Evolutionary conservation across 164 flowering plant species (phyloP).

Genomic region (Aristolochia fimbriata): DNA sequence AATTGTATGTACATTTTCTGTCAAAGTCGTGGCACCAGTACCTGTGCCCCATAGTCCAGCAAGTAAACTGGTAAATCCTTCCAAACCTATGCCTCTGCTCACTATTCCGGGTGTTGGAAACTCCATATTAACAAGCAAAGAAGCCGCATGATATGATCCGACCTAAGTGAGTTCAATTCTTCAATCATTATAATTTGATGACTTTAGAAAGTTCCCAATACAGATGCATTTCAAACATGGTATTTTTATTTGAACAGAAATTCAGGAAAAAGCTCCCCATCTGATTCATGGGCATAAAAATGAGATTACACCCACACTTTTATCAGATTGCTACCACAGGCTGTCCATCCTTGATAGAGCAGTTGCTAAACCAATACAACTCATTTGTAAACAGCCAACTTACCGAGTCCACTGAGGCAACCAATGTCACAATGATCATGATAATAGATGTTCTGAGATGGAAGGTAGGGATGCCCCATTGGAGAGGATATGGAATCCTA

Average conservation of each 20-base stretch:
- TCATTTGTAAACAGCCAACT: slow-evolving; percentile 15
- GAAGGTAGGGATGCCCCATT: slow-evolving; percentile 88
- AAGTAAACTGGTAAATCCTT: slow-evolving; percentile 78
- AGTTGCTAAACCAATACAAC: too few relatives aligned
- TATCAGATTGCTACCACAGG: too few relatives aligned
- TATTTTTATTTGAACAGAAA: too few relatives aligned
- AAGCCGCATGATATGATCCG: slow-evolving; percentile 67
- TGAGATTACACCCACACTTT: too few relatives aligned
- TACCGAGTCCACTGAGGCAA: slow-evolving; percentile 82
- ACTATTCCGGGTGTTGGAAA: slow-evolving; percentile 82
- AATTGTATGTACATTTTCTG: slow-evolving; percentile 75
- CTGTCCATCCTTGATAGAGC: too few relatives aligned
- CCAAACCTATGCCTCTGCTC: slow-evolving; percentile 86
- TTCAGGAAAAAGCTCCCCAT: too few relatives aligned
- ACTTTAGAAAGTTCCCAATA: too few relatives aligned
- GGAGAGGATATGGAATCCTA: slow-evolving; percentile 82
- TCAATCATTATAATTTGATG: too few relatives aligned
- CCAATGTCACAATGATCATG: slow-evolving; percentile 65
- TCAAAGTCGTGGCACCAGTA: slow-evolving; percentile 79
- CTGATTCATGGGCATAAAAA: too few relatives aligned
- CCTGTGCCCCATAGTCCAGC: slow-evolving; percentile 96
- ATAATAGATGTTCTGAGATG: slow-evolving; percentile 62
- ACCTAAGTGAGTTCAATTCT: slow-evolving; percentile 35
- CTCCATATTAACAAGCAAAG: slow-evolving; percentile 41
- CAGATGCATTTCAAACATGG: too few relatives aligned